phyloP scores from a whole-genome alignment of 306 rosid genomes.

The Cucurbita ficifolia region DNA sequence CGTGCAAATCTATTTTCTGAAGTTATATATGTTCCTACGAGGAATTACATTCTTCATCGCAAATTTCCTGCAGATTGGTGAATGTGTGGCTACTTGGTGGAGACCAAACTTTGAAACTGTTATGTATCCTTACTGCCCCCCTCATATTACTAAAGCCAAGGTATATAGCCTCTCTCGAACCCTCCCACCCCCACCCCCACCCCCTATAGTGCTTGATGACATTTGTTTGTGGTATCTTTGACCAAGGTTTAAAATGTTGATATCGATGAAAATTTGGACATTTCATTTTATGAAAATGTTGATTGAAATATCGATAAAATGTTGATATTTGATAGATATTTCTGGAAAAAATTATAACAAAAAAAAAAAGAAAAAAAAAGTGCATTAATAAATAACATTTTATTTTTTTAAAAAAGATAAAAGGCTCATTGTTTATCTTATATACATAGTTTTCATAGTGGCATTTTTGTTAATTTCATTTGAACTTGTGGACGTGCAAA shows the following conservation, averaged over 20 bases:
- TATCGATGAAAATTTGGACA: too few species aligned
- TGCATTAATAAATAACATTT: neutral
- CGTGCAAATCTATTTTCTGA: neutral
- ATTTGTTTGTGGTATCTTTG: neutral
- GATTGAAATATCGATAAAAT: too few species aligned
- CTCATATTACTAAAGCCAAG: slow-evolving; percentile 97
- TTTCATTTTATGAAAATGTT: too few species aligned
- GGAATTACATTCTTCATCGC: neutral
- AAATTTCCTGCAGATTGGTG: slow-evolving; percentile 61
- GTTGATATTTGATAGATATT: too few species aligned
- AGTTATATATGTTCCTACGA: neutral
- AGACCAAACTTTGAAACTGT: slow-evolving; percentile 97
- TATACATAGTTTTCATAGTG: neutral
- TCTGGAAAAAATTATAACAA: neutral
- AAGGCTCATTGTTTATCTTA: neutral
- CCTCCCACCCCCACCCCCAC: neutral
- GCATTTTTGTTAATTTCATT: too few species aligned
- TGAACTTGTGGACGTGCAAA: neutral
- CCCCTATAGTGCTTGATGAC: neutral
- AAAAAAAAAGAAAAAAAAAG: too few species aligned
- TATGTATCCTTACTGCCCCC: slow-evolving; percentile 98
- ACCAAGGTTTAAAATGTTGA: neutral
- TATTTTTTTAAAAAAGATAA: too few species aligned
- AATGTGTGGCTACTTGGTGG: slow-evolving; percentile 99
- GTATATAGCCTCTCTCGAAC: slow-evolving; percentile 13